phyloP scores from a whole-genome alignment of 306 rosid species.

The Casuarina equisetifolia region DNA sequence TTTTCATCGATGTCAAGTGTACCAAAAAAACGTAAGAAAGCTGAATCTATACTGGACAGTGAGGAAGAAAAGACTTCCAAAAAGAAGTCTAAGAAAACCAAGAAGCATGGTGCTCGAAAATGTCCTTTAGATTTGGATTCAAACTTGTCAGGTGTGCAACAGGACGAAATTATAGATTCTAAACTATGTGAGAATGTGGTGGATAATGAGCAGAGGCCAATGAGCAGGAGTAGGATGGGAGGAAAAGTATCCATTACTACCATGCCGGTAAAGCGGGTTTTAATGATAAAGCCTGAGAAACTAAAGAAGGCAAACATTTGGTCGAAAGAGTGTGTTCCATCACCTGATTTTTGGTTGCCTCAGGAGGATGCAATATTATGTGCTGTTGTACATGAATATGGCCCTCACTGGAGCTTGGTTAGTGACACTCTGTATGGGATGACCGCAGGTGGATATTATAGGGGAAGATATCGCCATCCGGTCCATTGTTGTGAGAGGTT shows the following conservation, averaged over 20 bases:
- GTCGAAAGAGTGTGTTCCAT: constrained; percentile 88
- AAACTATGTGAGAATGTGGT: constrained; percentile 48
- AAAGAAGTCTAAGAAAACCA: constrained; percentile 80
- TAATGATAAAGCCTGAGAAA: constrained; percentile 83
- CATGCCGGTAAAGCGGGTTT: constrained; percentile 81
- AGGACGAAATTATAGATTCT: constrained; percentile 55
- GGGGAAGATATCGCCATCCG: constrained; percentile 96
- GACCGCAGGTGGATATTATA: constrained; percentile 84
- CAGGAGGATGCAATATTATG: constrained; percentile 94
- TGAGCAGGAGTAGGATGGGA: constrained; percentile 75
- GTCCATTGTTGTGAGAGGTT: constrained; percentile 96
- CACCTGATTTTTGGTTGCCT: constrained; percentile 87
- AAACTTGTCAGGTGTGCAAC: constrained; percentile 50
- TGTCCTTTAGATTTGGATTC: constrained; percentile 64
- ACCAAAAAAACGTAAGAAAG: constrained; percentile 75
- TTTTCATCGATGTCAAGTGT: constrained; percentile 52
- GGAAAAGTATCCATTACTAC: constrained; percentile 87
- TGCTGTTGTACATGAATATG: constrained; percentile 92
- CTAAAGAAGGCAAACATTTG: constrained; percentile 75
- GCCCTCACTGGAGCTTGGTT: constrained; percentile 88
- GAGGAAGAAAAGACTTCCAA: constrained; percentile 51
- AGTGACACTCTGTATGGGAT: constrained; percentile 76
- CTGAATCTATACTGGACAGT: constrained; percentile 41
- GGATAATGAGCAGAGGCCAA: constrained; percentile 66
- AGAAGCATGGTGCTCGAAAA: constrained; percentile 53